phyloP scores from a whole-genome alignment of 177 flowering plant genomes.

The Tripterygium wilfordii region DNA sequence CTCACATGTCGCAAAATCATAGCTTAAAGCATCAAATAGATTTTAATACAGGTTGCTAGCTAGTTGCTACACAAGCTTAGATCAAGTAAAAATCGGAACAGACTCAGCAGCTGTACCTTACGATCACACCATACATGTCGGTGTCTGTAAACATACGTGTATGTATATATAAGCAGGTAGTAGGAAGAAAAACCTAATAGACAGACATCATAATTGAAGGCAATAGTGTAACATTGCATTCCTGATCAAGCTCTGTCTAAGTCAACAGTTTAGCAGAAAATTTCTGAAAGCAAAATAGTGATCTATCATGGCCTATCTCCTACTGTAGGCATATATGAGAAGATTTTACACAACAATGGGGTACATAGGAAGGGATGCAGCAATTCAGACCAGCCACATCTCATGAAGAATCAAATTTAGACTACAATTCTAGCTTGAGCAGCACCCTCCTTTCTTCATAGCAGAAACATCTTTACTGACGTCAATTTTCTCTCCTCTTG shows the following conservation, averaged over 20 bases:
- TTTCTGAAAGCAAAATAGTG: neutral
- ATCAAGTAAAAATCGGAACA: too few relatives aligned
- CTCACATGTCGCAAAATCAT: too few relatives aligned
- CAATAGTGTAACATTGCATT: slow-evolving; percentile 1
- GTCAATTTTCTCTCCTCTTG: slow-evolving; percentile 71
- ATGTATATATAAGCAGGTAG: too few relatives aligned
- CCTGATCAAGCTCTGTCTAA: slow-evolving; percentile 9
- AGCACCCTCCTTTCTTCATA: slow-evolving; percentile 62
- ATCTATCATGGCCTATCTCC: slow-evolving; percentile 2
- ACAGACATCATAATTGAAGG: slow-evolving; percentile 2
- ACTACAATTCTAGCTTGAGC: slow-evolving; percentile 37
- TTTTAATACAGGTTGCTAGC: too few relatives aligned
- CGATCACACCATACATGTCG: too few relatives aligned
- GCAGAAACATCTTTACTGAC: slow-evolving; percentile 54
- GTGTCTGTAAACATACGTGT: too few relatives aligned
- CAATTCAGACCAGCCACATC: slow-evolving; percentile 7
- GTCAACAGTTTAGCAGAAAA: neutral
- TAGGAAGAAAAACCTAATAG: too few relatives aligned
- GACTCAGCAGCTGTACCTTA: too few relatives aligned
- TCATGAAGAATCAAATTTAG: neutral
- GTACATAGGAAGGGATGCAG: slow-evolving; percentile 8
- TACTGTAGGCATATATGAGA: slow-evolving; percentile 8
- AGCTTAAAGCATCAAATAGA: too few relatives aligned
- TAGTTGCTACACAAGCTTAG: too few relatives aligned
- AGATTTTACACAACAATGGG: slow-evolving; percentile 16